These are phyloP conservation scores for Ceratobasidium sp. DNA, from an alignment of 1,284 basidiomycete genomes.

Conservation along the genomic window DNA sequence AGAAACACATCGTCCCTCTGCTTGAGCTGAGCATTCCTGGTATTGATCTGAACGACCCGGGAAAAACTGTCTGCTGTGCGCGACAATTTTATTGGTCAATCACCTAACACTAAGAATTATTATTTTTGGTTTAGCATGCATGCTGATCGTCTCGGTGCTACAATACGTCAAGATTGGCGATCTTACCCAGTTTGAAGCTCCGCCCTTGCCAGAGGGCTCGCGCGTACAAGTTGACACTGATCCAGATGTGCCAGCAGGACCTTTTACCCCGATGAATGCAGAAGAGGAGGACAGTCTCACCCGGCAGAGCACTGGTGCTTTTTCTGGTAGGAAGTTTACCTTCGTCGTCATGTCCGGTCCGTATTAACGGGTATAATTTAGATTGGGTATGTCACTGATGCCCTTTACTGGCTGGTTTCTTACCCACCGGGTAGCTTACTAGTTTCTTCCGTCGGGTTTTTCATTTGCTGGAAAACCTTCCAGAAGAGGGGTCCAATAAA, in stretches of 20 bases:
- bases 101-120: not conserved
- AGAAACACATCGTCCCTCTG: slow-evolving; percentile 88
- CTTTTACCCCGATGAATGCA: slow-evolving; percentile 65
- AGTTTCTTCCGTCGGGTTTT: slow-evolving; percentile 89
- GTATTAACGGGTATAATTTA: slow-evolving; percentile 37
- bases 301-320: slow-evolving; percentile 80
- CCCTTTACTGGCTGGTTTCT: not conserved
- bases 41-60: slow-evolving; percentile 92
- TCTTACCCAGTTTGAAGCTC: slow-evolving; percentile 60
- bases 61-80: slow-evolving; percentile 74
- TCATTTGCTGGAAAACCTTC: slow-evolving; percentile 90
- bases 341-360: slow-evolving; percentile 15
- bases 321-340: slow-evolving; percentile 67
- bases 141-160: slow-evolving; percentile 80
- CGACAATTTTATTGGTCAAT: slow-evolving; percentile 20
- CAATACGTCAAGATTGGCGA: slow-evolving; percentile 57
- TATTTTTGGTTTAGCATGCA: slow-evolving; percentile 53
- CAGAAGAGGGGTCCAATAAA: slow-evolving; percentile 82
- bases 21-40: slow-evolving; percentile 92
- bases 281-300: slow-evolving; percentile 81
- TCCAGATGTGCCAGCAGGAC: slow-evolving; percentile 56
- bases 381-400: slow-evolving; percentile 12
- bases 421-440: slow-evolving; percentile 80
- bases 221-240: slow-evolving; percentile 58
- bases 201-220: slow-evolving; percentile 64